These are phyloP conservation scores for Omphalea diandra DNA, from an alignment of 441 rosid genomes.

Conservation along the genomic window DNA sequence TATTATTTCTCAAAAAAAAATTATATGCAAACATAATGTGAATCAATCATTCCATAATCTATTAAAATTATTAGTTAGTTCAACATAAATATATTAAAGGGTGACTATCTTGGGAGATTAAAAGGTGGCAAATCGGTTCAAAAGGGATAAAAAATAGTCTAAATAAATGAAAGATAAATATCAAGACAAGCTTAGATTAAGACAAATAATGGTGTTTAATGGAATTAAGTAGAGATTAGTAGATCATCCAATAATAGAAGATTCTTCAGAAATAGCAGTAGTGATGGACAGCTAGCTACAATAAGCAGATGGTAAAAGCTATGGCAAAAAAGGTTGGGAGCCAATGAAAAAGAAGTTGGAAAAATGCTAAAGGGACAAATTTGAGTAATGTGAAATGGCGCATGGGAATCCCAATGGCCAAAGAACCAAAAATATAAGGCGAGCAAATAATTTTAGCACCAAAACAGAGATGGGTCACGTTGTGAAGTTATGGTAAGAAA, in stretches of 20 bases:
- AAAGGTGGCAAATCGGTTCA: too few species aligned
- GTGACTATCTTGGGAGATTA: too few species aligned
- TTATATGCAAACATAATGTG: too few species aligned
- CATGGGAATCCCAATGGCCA: conserved; percentile 56
- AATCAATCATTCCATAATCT: too few species aligned
- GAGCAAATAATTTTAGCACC: neutral
- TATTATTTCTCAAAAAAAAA: too few species aligned
- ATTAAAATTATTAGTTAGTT: too few species aligned
- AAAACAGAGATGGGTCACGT: conserved; percentile 1
- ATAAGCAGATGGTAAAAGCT: neutral
- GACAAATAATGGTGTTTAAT: neutral
- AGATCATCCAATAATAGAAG: too few species aligned
- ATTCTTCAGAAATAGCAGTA: neutral
- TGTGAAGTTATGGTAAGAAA: conserved; percentile 13
- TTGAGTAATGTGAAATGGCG: conserved; percentile 45
- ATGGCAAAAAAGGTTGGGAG: neutral
- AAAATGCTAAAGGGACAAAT: conserved; percentile 20
- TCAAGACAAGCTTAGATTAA: neutral
- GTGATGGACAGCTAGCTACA: neutral
- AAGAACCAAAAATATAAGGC: conserved; percentile 28
- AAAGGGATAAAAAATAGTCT: too few species aligned
- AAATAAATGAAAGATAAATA: too few species aligned
- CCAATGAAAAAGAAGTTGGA: neutral
- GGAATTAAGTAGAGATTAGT: too few species aligned
- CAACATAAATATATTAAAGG: too few species aligned